Conservation (phyloP, 177 flowering plant species). For the Vitis hybrid region DNA sequence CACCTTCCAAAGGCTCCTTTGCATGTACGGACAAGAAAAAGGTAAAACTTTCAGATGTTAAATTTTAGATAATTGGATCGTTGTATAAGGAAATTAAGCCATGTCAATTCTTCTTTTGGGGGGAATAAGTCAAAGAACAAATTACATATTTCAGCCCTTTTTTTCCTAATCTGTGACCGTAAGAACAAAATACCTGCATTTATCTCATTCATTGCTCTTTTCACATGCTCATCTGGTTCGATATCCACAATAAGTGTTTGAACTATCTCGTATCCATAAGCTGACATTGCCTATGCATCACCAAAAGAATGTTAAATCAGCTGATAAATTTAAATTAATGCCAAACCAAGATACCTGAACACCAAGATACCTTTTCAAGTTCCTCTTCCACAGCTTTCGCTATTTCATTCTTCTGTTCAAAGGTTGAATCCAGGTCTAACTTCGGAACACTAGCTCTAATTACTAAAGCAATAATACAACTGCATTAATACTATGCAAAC, state of each 20-base stretch:
- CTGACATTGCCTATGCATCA: constrained; percentile 63
- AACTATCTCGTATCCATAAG: constrained; percentile 70
- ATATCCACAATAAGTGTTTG: constrained; percentile 81
- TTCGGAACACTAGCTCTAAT: constrained; percentile 69
- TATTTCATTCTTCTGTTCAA: constrained; percentile 70
- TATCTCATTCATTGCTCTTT: constrained; percentile 79
- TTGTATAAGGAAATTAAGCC: background rate
- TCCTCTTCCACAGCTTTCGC: constrained; percentile 62
- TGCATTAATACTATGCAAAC: background rate
- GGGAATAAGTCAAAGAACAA: background rate
- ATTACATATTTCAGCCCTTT: background rate
- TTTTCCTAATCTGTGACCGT: background rate
- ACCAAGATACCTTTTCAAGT: constrained; percentile 49
- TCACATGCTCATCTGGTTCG: constrained; percentile 69
- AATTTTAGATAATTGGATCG: no score
- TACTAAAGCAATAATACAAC: constrained; percentile 31
- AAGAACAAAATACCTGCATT: constrained; percentile 58
- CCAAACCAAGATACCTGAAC: background rate
- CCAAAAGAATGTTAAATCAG: background rate
- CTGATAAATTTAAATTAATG: background rate
- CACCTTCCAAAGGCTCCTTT: no score
- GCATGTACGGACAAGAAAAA: no score
- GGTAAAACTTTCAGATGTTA: no score
- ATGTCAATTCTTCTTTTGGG: background rate
- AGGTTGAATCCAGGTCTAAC: constrained; percentile 50